Evolutionary conservation across 1,139 yeast species (phyloP).

Genomic region (Hemisphaericaspora xylofermentans): DNA sequence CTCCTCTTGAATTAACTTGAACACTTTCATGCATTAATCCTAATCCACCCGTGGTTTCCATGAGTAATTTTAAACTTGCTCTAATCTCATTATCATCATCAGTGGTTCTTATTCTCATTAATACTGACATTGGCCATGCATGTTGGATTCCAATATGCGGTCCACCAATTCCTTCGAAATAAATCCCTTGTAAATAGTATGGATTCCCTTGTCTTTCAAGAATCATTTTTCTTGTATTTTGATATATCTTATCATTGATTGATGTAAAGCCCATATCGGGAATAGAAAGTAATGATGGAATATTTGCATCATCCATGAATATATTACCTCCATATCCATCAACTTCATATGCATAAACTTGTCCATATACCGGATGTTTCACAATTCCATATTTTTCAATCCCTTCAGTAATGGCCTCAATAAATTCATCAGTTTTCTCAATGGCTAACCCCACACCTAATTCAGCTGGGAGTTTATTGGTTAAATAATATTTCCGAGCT

Average conservation of each 20-base stretch:
- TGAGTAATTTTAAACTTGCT: constrained; percentile 48
- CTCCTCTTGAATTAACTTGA: constrained; percentile 56
- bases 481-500: constrained; percentile 22
- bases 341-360: constrained; percentile 83
- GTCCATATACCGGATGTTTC: constrained; percentile 67
- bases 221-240: constrained; percentile 78
- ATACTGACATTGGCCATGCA: constrained; percentile 90
- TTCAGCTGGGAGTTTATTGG: constrained; percentile 6
- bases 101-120: constrained; percentile 72
- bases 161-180: constrained; percentile 81
- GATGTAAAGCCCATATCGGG: constrained; percentile 75
- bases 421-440: constrained; percentile 31
- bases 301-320: constrained; percentile 88
- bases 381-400: constrained; percentile 64
- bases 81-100: constrained; percentile 69
- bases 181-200: constrained; percentile 61
- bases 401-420: constrained; percentile 50
- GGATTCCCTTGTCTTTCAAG: constrained; percentile 73
- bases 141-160: constrained; percentile 80
- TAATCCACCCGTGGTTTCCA: constrained; percentile 64
- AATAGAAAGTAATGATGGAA: constrained; percentile 77
- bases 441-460: constrained; percentile 13
- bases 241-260: constrained; percentile 57
- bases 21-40: constrained; percentile 88
- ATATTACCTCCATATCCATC: constrained; percentile 80